Percentiles rank a stretch among this genome's conserved stretches.
phyloP scores from a whole-genome alignment of 805 yeast species.

The Cyberlindnera galapagoensis region DNA sequence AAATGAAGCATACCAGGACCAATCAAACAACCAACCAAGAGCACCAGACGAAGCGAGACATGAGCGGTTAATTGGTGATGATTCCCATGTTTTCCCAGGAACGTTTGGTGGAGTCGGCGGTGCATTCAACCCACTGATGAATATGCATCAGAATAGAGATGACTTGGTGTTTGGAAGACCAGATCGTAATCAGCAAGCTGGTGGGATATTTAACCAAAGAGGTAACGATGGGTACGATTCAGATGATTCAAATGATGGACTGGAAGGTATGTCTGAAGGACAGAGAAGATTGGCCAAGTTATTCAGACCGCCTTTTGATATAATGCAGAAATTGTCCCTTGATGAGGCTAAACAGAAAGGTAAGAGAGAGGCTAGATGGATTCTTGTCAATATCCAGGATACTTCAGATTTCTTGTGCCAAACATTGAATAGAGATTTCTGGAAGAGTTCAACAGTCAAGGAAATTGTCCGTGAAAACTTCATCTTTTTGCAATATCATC shows the following conservation, averaged over 20 bases:
- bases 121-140: constrained; percentile 10
- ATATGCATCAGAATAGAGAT: constrained; percentile 4
- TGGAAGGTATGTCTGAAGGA: constrained; percentile 27
- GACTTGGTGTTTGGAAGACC: constrained; percentile 26
- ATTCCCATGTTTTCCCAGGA: constrained; percentile 29
- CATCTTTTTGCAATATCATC: constrained; percentile 78
- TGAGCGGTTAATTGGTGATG: constrained; percentile 70
- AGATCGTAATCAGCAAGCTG: constrained; percentile 21
- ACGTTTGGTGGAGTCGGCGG: constrained; percentile 35
- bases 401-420: constrained; percentile 82
- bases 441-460: constrained; percentile 70
- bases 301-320: constrained; percentile 91
- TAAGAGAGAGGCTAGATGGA: constrained; percentile 63
- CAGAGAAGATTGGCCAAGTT: constrained; percentile 71
- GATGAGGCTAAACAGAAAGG: constrained; percentile 71
- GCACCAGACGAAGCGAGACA: constrained; percentile 73
- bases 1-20: constrained; percentile 46
- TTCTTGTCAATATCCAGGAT: constrained; percentile 84
- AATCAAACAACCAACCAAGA: constrained; percentile 50
- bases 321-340: constrained; percentile 62
- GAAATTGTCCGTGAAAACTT: constrained; percentile 60
- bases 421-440: constrained; percentile 84
- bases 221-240: constrained; percentile 24
- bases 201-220: constrained; percentile 31
- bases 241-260: constrained; percentile 29